Evolutionary conservation across 164 flowering plant species (phyloP), one percentile per base, ranked within the genome.

Genomic region (Pachysandra terminalis): DNA sequence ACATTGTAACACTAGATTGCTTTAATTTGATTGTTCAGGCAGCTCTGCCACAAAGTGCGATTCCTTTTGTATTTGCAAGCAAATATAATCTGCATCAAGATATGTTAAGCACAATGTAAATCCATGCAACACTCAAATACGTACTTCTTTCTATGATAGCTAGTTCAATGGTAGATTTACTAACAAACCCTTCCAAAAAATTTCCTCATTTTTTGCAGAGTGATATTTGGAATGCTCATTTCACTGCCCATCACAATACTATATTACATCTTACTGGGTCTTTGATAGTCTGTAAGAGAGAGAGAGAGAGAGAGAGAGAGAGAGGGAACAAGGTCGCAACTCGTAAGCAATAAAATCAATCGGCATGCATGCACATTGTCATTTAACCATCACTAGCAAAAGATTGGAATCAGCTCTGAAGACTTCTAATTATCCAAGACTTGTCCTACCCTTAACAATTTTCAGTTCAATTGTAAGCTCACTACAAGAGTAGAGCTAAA

Each of bases 31-130:
- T 65, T 65, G 16, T 73, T 45, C 67, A 76, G 82, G 85, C 81
- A 24, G 83, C 81, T 8, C 64, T 82, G 48, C 85, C 85, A 16
- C 83, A 79, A 71, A 83, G 81, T 41, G 80, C 80, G 0, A 81
- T 80, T 9, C 83, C 85, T 17, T 82, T 80, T 59, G 81, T 82
- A 12, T 82, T 82, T 66, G 80, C 85, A 12, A 82, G 74, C 51
- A 83, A 82, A 65, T 82, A 82, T 71, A 76, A 78, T 55, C 58
- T 55, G 58, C 23, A 19, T 22, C 26, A 21, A 5, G 26, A 22
- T 4, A 15, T 57, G 4, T 13, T 23, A 12, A 2, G 21, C 58
- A 19, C 21, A 7, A 10, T 1, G 2, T 57, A 57, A 14, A 1
- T 57, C 37, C n/a, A n/a, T n/a, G n/a, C n/a, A n/a, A n/a, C n/a